Percentiles rank a stretch among this genome's conserved stretches.
phyloP scores from a whole-genome alignment of 768 basidiomycete species.

The Leccinum arenicola region DNA sequence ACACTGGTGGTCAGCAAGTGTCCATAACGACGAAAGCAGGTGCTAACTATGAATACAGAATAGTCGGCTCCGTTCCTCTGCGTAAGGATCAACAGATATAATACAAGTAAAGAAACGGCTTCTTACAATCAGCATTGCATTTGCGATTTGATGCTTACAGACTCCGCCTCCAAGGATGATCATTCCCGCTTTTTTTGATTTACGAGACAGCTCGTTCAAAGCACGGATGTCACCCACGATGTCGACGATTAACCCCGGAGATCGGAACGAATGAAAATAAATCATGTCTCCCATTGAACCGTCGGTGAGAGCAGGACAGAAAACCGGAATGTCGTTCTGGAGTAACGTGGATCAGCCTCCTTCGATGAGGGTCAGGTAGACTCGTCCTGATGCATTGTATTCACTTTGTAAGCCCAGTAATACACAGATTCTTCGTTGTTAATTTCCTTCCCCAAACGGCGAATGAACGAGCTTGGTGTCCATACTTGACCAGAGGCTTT shows the following conservation, averaged over 20 bases:
- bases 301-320: conserved; percentile 97
- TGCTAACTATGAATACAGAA: conserved; percentile 86
- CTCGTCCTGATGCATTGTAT: conserved; percentile 29
- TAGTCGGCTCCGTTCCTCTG: conserved; percentile 98
- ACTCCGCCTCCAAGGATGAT: conserved; percentile 97
- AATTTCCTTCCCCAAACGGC: conserved; percentile 94
- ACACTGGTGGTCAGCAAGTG: neutral
- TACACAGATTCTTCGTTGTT: conserved; percentile 96
- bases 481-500: conserved; percentile 65
- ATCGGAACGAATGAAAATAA: conserved; percentile 95
- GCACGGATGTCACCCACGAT: conserved; percentile 92
- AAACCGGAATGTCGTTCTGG: conserved; percentile 97
- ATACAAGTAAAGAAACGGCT: conserved; percentile 1
- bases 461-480: conserved; percentile 94
- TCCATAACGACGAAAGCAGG: neutral
- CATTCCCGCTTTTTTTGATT: conserved; percentile 94
- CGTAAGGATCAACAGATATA: conserved; percentile 1
- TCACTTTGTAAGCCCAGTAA: conserved; percentile 99
- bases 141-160: conserved; percentile 99
- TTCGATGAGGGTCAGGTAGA: conserved; percentile 11
- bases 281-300: conserved; percentile 99
- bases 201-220: conserved; percentile 86
- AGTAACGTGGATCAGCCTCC: conserved; percentile 25
- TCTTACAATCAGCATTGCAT: conserved; percentile 95
- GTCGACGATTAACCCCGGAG: conserved; percentile 82